Base-by-base conservation (phyloP, 768 basidiomycete genomes). In the Mycena capillaripes region DNA sequence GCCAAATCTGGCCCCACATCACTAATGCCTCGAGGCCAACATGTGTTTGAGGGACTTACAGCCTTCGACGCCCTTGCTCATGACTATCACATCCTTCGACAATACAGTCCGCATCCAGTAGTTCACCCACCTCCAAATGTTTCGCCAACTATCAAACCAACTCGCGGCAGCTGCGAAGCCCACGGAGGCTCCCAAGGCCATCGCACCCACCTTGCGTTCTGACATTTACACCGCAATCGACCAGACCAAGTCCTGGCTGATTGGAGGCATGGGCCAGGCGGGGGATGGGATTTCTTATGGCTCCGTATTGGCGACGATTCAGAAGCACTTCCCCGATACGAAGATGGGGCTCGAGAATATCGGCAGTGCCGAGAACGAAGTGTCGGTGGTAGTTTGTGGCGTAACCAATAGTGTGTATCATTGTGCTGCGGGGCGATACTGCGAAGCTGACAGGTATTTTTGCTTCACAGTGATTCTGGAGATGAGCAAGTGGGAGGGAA, bases 401-500 rank as follows among this genome's bases (percentile, higher is more conserved):
- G 79, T 88, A 50, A 88, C 89, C 68, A 87, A 89, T 73, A 71
- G 70, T 71, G 42, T 11, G 70, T 61, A 44, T 55, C 29, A 29
- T 32, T 40, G 34, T 19, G 27, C 46, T 34, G 27, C 27, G 36
- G 36, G 34, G 40, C 40, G 60, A 66, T 65, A 59, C 62, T 62
- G 52, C 56, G 69, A 65, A 36, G 25, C 60, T 70, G 62, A 66
- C 58, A 30, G 32, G 30, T 58, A 50, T 68, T 63, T 68, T 59
- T 62, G 53, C 17, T 27, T 25, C 1, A 8, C 8, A 71, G 86
- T 88, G 87, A 80, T 87, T 25, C 76, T 89, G 71, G 87, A 88
- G 78, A 84, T 88, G 80, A 89, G 87, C 77, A 86, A 84, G 78
- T 88, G 87, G 88, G 87, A 89, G 66, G 85, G 85, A 10, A 88